phyloP scores from a whole-genome alignment of 768 basidiomycete species.

The Pisolithus sp. region DNA sequence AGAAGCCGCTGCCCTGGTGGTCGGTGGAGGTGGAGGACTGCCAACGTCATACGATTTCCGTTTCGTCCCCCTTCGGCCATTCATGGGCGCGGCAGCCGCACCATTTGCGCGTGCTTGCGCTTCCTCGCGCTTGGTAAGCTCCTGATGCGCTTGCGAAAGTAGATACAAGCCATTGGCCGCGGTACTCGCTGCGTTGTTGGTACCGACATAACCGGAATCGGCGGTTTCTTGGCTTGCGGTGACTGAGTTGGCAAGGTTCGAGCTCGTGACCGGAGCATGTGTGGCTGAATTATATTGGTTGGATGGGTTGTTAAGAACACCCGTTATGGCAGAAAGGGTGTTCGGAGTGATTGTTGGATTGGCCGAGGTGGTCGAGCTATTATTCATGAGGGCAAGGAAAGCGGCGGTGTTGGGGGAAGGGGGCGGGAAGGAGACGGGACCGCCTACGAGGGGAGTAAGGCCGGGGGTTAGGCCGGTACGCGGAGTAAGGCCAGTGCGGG shows the following conservation, averaged over 20 bases:
- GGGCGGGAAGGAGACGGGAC: conserved; percentile 71
- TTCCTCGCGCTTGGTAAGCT: conserved; percentile 92
- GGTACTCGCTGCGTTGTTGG: conserved; percentile 55
- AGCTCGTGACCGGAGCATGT: conserved; percentile 29
- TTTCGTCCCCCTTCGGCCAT: conserved; percentile 52
- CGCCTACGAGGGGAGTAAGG: conserved; percentile 74
- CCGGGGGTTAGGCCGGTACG: conserved; percentile 74
- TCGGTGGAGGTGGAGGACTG: conserved; percentile 28
- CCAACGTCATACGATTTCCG: conserved; percentile 56
- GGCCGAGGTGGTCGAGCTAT: conserved; percentile 28
- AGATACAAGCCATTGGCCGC: conserved; percentile 93
- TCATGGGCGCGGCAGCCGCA: conserved; percentile 24
- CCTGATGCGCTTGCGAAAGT: conserved; percentile 91
- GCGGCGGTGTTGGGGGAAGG: conserved; percentile 86
- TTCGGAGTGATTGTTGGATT: conserved; percentile 55
- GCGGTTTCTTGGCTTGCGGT: conserved; percentile 28
- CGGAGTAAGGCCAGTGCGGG: conserved; percentile 78
- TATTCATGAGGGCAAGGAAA: conserved; percentile 88
- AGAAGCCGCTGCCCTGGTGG: conserved; percentile 16
- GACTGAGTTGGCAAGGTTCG: conserved; percentile 30
- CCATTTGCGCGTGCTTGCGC: conserved; percentile 58
- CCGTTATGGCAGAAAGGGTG: conserved; percentile 58
- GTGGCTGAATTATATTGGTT: conserved; percentile 22
- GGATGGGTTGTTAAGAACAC: conserved; percentile 50
- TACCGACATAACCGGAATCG: conserved; percentile 31